These are phyloP conservation scores for Chlorella vulgaris DNA, from an alignment of 139 green algal genomes.

Conservation along the genomic window DNA sequence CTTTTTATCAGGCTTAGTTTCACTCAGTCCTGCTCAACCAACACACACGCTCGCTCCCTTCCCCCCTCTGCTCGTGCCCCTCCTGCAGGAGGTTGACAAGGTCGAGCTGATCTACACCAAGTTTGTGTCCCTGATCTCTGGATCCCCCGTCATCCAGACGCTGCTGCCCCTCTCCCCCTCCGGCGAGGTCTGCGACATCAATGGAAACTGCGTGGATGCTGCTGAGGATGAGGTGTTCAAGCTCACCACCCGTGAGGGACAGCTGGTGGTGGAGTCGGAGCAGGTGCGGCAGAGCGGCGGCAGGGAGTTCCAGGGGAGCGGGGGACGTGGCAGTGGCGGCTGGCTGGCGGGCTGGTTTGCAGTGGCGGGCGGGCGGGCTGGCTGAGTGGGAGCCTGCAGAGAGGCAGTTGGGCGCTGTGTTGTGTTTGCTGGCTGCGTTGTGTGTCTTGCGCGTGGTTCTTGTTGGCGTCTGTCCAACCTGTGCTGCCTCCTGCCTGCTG, in stretches of 20 bases:
- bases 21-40: too few relatives aligned
- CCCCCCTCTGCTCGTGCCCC: background rate
- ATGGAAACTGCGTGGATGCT: constrained; percentile 95
- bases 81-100: constrained; percentile 90
- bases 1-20: too few relatives aligned
- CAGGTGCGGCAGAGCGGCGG: constrained; percentile 22
- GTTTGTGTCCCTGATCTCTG: constrained; percentile 97
- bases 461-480: background rate
- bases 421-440: background rate
- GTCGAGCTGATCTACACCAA: constrained; percentile 99
- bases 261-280: constrained; percentile 90
- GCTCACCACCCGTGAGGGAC: constrained; percentile 89
- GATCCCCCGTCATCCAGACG: constrained; percentile 92
- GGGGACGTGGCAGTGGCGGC: background rate
- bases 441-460: background rate
- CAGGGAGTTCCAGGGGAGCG: background rate
- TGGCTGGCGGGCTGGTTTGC: too few relatives aligned
- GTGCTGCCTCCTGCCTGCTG: background rate
- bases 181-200: constrained; percentile 43
- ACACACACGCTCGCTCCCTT: background rate
- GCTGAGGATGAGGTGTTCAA: constrained; percentile 98
- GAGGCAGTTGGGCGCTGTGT: too few relatives aligned
- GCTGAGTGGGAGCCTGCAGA: too few relatives aligned
- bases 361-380: too few relatives aligned
- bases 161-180: constrained; percentile 91